phyloP scores from a whole-genome alignment of 2,329 filamentous ascomycete species.

The Stachybotrys echinatus region DNA sequence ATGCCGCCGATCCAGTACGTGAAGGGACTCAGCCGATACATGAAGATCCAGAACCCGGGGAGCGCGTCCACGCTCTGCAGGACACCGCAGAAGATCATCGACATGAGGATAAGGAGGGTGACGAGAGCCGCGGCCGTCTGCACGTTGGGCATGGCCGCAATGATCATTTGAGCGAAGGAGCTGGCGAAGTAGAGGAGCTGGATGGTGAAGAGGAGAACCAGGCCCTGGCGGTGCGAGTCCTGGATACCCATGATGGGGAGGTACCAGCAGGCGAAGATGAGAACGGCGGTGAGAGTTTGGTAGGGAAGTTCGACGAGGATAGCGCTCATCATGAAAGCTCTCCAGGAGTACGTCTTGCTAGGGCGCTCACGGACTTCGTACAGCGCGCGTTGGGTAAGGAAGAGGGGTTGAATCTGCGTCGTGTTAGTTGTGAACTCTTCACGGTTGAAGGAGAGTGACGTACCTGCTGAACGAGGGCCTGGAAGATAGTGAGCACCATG shows the following conservation, averaged over 20 bases:
- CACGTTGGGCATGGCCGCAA: constrained; percentile 60
- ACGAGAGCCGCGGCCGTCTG: constrained; percentile 59
- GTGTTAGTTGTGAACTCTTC: not conserved
- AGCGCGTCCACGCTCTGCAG: constrained; percentile 48
- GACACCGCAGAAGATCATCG: constrained; percentile 54
- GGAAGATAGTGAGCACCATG: not conserved
- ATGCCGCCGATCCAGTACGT: constrained; percentile 62
- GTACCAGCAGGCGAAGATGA: constrained; percentile 58
- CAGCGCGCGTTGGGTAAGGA: not conserved
- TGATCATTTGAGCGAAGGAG: constrained; percentile 63
- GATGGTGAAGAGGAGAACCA: constrained; percentile 57
- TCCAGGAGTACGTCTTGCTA: constrained; percentile 52
- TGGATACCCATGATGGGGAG: constrained; percentile 44
- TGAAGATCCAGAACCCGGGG: constrained; percentile 67
- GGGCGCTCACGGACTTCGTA: not conserved
- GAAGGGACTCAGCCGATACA: constrained; percentile 60
- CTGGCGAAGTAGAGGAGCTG: constrained; percentile 61
- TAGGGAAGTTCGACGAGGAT: constrained; percentile 63
- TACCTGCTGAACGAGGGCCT: not conserved
- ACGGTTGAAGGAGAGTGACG: not conserved
- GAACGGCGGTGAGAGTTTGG: constrained; percentile 52
- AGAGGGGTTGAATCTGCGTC: not conserved
- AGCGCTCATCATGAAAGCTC: constrained; percentile 60
- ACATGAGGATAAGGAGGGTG: constrained; percentile 49
- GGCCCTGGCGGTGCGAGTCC: constrained; percentile 46